Base-by-base conservation (phyloP, 2,329 filamentous ascomycete species). In the Colletotrichum sp. region DNA sequence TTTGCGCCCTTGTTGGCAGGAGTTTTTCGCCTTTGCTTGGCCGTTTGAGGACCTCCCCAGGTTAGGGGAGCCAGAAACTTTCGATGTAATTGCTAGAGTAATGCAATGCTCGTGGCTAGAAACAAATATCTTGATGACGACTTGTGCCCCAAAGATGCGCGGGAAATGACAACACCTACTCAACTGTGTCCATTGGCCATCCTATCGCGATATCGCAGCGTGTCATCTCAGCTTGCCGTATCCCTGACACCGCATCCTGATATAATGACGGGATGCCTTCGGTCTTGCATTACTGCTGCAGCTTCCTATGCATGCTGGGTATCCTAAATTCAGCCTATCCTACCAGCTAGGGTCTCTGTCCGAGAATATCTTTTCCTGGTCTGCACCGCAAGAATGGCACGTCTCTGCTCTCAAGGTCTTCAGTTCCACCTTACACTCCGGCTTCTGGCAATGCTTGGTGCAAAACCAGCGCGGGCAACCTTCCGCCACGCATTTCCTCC, bases 401-500 rank as follows among this genome's bases (percentile, higher is more conserved):
- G 36, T 28, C 9, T 64, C 30, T 4, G 59, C 68, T 15, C 36
- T n/a, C 12, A 26, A 21, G 6, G 30, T 55, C 16, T n/a, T 15
- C 28, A 67, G 8, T 34, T 69, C 55, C 21, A 34, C 67, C 55
- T 21, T 59, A 12, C 62, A 67, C 21, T 36, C 24, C 4, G 57
- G 16, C n/a, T 24, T 21, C 64, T 77, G 72, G 63, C 72, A 77
- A 64, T 75, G 72, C 15, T 21, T 55, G 8, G 24, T 67, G 36
- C 75, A 75, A 63, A 71, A 71, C 52, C 68, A 77, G 26, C 63
- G 39, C 15, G 63, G 72, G 18, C 67, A 71, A 44, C 57, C 44
- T 6, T 44, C n/a, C 8, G 34, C 67, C 26, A 44, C 59, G 15
- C 74, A 76, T 8, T 44, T 49, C 12, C 74, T 64, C 34, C 52